Evolutionary conservation across 148 eudicot genomes (phyloP), one percentile per base, ranked within the genome.

Genomic region (Vaccinium macrocarpon): DNA sequence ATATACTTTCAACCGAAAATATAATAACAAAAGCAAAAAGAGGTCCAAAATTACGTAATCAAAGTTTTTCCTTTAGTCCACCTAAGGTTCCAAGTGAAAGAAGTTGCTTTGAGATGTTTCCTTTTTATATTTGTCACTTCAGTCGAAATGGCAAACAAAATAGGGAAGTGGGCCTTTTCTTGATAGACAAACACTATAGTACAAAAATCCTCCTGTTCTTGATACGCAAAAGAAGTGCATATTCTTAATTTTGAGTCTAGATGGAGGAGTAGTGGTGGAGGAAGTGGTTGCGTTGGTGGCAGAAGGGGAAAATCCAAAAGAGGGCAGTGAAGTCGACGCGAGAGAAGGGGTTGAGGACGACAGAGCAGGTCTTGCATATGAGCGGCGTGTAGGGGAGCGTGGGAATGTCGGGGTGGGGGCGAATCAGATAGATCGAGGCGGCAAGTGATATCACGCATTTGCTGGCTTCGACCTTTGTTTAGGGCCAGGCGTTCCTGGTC

Each of bases 361-460:
- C 76, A 46, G 88, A 27, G 79, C 97, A 96, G 12, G 95, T 91
- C 81, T 92, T 95, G 88, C 99, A 96, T 0, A 96, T 91, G 3
- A 96, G 95, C 0, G 99, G 95, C 1, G 94, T 85, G 89, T 96
- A 96, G 0, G 95, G 97, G 72, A 94, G 88, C 2, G 91, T 88
- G 8, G 85, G 88, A 51, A 94, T 73, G 15, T 94, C 91, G 0
- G 94, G 89, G 86, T 91, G 87, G 0, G 91, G 32, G 0, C 92
- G 92, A 92, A 96, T 91, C 90, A 94, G 98, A 1, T 93, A 83
- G 59, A 95, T 93, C 4, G 95, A 91, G 8, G 93, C 95, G 3
- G 97, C 95, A 50, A 96, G 87, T 52, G 99, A 98, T 91, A 95
- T 90, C 83, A 96, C 98, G 86, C 94, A 93, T 84, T 96, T 96